Evolutionary conservation across 2,329 filamentous ascomycete genomes (phyloP).

Genomic region (Hirsutella minnesotensis): DNA sequence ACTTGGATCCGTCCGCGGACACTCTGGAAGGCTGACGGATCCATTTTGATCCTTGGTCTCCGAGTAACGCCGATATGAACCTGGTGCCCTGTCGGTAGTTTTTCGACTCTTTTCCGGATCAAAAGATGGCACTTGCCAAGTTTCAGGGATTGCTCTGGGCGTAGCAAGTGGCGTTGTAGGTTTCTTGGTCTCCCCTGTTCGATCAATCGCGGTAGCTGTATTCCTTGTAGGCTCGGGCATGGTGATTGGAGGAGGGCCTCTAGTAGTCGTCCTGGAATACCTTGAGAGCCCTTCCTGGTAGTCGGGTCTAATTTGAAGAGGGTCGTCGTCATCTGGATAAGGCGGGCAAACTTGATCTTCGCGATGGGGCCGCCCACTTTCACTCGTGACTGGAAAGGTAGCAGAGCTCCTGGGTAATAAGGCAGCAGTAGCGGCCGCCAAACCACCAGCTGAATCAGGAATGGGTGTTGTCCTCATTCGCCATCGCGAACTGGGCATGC

Average conservation of each 20-base stretch:
- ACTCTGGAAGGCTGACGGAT: slow-evolving; percentile 44
- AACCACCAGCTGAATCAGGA: slow-evolving; percentile 14
- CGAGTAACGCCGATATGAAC: slow-evolving; percentile 40
- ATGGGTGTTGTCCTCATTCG: slow-evolving; percentile 21
- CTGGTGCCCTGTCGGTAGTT: slow-evolving; percentile 26
- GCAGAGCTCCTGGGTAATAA: slow-evolving; percentile 13
- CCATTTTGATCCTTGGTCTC: slow-evolving; percentile 22
- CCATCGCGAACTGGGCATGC: slow-evolving; percentile 19
- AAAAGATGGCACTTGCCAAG: slow-evolving; percentile 35
- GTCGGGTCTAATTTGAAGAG: slow-evolving; percentile 9
- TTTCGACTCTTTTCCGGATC: slow-evolving; percentile 24
- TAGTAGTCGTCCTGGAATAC: slow-evolving; percentile 1
- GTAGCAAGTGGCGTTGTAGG: neutral
- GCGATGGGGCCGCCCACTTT: slow-evolving; percentile 10
- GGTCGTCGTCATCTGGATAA: slow-evolving; percentile 26
- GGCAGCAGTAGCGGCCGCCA: slow-evolving; percentile 2
- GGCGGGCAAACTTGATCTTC: slow-evolving; percentile 17
- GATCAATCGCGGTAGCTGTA: neutral
- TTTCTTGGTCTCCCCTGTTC: slow-evolving; percentile 1
- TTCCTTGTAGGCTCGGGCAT: slow-evolving; percentile 12
- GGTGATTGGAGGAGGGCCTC: slow-evolving; percentile 6
- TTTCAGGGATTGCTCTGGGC: slow-evolving; percentile 12
- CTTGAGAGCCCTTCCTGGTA: slow-evolving; percentile 6
- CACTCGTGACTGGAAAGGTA: slow-evolving; percentile 17
- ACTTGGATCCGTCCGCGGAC: slow-evolving; percentile 52